Conservation (phyloP, 305 asterid species). For the Fraxinus angustifolia region DNA sequence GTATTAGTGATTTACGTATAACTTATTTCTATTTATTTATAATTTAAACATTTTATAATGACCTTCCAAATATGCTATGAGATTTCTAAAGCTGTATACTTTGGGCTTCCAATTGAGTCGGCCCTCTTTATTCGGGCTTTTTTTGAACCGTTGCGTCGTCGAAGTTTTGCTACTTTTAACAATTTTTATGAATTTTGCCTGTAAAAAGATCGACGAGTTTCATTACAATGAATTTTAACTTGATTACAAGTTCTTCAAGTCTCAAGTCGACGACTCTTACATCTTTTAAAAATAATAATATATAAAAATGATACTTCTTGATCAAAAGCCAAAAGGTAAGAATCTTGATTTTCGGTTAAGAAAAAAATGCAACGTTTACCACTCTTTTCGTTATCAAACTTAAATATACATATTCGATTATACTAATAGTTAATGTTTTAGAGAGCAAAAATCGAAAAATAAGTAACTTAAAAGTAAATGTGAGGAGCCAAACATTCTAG, state of each 20-base stretch:
- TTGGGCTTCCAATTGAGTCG: background rate
- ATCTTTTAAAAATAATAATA: background rate
- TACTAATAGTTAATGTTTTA: background rate
- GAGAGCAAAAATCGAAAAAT: background rate
- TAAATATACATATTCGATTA: no score
- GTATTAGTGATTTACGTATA: background rate
- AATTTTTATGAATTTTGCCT: background rate
- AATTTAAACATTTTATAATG: background rate
- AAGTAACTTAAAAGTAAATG: background rate
- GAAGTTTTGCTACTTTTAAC: background rate
- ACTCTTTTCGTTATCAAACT: background rate
- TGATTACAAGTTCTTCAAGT: background rate
- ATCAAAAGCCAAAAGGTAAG: background rate
- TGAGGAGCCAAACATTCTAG: background rate
- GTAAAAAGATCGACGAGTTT: background rate
- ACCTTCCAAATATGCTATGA: background rate
- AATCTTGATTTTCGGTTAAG: background rate
- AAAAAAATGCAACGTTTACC: background rate
- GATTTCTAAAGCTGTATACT: background rate
- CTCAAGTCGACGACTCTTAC: background rate
- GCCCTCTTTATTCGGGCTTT: background rate
- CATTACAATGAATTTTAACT: background rate
- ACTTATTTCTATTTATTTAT: background rate
- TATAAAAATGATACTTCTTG: background rate
- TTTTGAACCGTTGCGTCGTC: background rate